A percentile compares a stretch with the other conserved stretches of the same genome.
These are phyloP conservation scores for Prasinococcaceae sp. DNA, from an alignment of 139 green algal genomes.

Conservation along the genomic window DNA sequence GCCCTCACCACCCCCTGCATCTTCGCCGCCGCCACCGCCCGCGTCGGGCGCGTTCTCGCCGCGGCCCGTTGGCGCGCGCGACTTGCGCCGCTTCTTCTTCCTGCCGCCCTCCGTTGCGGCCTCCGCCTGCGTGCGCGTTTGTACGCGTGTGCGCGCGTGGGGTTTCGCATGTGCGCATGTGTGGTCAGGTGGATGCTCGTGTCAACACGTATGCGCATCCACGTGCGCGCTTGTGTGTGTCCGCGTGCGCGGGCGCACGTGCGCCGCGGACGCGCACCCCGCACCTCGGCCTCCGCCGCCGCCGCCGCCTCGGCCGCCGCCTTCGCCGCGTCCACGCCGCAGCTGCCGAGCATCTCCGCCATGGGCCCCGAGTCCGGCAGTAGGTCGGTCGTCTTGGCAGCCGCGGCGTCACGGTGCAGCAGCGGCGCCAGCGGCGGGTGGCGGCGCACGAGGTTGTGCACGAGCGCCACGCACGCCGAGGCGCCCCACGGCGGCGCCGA, in stretches of 20 bases:
- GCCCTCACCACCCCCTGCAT: constrained; percentile 1
- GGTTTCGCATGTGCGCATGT: too few relatives aligned
- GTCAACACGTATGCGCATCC: too few relatives aligned
- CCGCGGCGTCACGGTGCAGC: constrained; percentile 44
- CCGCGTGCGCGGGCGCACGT: too few relatives aligned
- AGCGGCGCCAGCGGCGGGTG: constrained; percentile 72
- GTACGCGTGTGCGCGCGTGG: too few relatives aligned
- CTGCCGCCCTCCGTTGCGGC: too few relatives aligned
- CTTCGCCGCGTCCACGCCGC: background rate
- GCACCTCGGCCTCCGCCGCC: background rate
- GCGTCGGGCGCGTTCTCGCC: background rate
- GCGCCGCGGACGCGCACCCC: too few relatives aligned
- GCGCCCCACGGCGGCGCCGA: constrained; percentile 48
- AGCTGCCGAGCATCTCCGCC: background rate
- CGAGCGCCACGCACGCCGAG: constrained; percentile 61
- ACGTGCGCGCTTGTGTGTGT: too few relatives aligned
- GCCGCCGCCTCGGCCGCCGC: background rate
- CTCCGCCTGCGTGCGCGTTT: too few relatives aligned
- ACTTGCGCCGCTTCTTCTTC: too few relatives aligned
- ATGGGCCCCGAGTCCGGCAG: background rate
- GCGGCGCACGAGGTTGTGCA: constrained; percentile 88
- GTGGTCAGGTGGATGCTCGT: too few relatives aligned
- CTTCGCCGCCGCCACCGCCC: background rate
- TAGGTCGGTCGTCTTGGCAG: background rate
- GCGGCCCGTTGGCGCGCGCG: too few relatives aligned